Base-by-base conservation (phyloP, 2,329 filamentous ascomycete genomes). In the Venturia aucupariae region DNA sequence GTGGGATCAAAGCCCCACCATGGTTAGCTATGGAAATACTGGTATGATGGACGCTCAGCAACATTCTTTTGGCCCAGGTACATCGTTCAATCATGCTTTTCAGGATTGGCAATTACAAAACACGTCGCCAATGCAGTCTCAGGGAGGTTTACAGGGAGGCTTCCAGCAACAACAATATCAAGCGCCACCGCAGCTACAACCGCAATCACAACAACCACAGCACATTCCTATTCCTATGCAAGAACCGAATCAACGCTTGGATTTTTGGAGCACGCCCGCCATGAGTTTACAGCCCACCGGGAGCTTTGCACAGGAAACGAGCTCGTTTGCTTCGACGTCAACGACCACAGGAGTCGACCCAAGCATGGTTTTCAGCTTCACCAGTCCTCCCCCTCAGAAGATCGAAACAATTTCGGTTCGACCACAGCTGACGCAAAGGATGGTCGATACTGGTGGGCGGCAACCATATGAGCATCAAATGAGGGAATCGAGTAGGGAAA, bases 301-400 rank as follows among this genome's bases (percentile, higher is more conserved):
- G 24, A 63, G 62, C 62, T 63, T 63, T 46, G 22, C 59, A n/a
- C 35, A 57, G 19, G 62, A 54, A 27, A 57, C 62, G 15, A 32
- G 39, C 19, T 63, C 62, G 6, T 63, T 63, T 22, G 48, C 68
- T 72, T 15, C 72, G 74, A 64, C 71, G 69, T 41, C 66, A 72
- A 67, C 69, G 69, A 15, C 70, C 70, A 15, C 51, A 39, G 74
- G 75, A 38, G 79, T 82, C 11, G 75, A 82, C 67, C 80, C 80
- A 17, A 81, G 73, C 59, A 74, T 82, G 70, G 69, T 79, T 3
- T 76, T 78, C 66, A 78, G 77, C 67, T 78, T 78, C 63, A 66
- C 68, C 11, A 65, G 66, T 62, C 66, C 66, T 19, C 30, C 15
- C 15, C 30, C 38, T 32, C 72, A 72, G 17, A 70, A 67, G 61